Evolutionary conservation across 257 asterid species (phyloP).

Genomic region (Jacaranda copaia): DNA sequence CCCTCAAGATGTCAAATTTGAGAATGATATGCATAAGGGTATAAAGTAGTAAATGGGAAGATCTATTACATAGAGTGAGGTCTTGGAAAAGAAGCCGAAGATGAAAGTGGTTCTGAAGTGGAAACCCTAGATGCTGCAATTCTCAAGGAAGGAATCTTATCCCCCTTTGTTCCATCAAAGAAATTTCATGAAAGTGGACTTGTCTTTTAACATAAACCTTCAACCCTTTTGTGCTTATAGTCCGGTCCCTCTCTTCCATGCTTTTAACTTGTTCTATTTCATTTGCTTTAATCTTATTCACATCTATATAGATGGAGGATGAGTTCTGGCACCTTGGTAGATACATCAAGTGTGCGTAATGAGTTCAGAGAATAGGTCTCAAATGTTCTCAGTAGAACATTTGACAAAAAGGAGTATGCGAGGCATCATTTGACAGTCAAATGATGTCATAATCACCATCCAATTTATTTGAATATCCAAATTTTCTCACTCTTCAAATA

Average conservation of each 20-base stretch:
- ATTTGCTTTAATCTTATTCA: neutral
- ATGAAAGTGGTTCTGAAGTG: conserved; percentile 31
- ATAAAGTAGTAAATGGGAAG: too few species aligned
- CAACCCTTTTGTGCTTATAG: too few species aligned
- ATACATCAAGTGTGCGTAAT: neutral
- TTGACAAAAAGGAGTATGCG: conserved; percentile 43
- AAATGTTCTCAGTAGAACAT: conserved; percentile 41
- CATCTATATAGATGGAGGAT: conserved; percentile 35
- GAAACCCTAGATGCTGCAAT: conserved; percentile 40
- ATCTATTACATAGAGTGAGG: too few species aligned
- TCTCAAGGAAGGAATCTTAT: conserved; percentile 20
- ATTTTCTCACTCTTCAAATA: too few species aligned
- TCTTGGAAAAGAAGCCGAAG: neutral
- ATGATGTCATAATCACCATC: conserved; percentile 31
- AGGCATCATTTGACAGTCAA: conserved; percentile 29
- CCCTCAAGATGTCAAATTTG: too few species aligned
- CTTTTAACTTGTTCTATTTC: too few species aligned
- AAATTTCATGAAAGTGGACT: neutral
- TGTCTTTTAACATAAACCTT: neutral
- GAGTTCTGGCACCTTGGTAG: neutral
- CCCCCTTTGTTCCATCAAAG: conserved; percentile 36
- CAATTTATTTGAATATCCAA: too few species aligned
- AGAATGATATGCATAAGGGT: too few species aligned
- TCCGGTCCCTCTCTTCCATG: too few species aligned
- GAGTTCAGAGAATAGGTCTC: conserved; percentile 42